Conservation (phyloP, 148 eudicot species). For the Bassia scoparia region DNA sequence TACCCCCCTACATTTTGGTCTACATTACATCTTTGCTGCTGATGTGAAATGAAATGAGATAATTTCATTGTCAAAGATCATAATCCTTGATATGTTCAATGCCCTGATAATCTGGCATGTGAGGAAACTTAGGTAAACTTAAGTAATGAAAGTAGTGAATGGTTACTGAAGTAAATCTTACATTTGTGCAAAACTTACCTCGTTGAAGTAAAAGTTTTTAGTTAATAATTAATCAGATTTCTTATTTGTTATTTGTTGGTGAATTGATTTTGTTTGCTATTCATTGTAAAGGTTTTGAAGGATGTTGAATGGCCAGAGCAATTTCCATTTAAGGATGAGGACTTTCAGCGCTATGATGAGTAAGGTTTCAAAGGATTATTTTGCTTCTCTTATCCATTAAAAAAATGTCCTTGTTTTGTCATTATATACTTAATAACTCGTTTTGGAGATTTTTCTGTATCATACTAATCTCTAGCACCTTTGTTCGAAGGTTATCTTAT, state of each 20-base stretch:
- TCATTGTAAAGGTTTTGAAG: constrained; percentile 57
- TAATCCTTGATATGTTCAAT: background rate
- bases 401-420: background rate
- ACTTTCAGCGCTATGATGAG: constrained; percentile 94
- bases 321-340: constrained; percentile 89
- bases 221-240: background rate
- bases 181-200: background rate
- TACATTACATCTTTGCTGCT: background rate
- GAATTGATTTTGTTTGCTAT: constrained; percentile 12
- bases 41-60: background rate
- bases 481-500: background rate
- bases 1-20: background rate
- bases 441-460: no score
- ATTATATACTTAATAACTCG: no score
- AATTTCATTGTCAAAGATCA: background rate
- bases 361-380: constrained; percentile 33
- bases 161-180: background rate
- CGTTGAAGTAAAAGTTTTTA: background rate
- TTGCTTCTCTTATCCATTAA: constrained; percentile 6
- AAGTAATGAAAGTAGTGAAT: no score
- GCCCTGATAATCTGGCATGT: background rate
- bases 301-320: constrained; percentile 89
- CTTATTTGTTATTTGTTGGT: background rate
- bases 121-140: background rate
- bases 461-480: background rate